Conservation (phyloP, 1,139 yeast species). For the Kodamaea fungicola region DNA sequence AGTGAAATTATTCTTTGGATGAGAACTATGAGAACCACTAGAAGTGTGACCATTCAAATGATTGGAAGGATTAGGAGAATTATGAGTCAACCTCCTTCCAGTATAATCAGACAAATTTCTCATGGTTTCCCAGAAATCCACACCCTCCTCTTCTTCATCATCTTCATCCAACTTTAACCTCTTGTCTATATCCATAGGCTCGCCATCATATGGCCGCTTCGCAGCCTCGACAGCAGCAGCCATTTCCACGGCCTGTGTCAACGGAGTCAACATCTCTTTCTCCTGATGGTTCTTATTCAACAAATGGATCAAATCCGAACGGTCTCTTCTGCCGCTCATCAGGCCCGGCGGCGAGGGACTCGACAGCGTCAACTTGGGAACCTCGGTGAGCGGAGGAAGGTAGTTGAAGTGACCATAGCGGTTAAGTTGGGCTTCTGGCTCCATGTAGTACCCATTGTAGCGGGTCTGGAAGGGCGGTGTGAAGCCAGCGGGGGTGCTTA, state of each 20-base stretch:
- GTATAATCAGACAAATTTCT: conserved; percentile 39
- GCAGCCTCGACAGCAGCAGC: conserved; percentile 36
- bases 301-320: conserved; percentile 39
- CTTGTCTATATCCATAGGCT: conserved; percentile 10
- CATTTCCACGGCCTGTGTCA: conserved; percentile 43
- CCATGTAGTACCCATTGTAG: conserved; percentile 24
- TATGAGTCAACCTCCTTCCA: no score
- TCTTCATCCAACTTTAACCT: conserved; percentile 9
- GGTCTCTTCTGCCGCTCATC: conserved; percentile 13
- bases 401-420: conserved; percentile 71
- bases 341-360: conserved; percentile 34
- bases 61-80: no score
- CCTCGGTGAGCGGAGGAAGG: conserved; percentile 65
- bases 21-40: no score
- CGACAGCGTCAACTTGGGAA: conserved; percentile 66
- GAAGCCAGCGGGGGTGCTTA: background rate
- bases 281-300: conserved; percentile 23
- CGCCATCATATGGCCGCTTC: conserved; percentile 7
- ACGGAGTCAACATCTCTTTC: conserved; percentile 29
- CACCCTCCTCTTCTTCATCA: conserved; percentile 37
- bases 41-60: no score
- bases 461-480: conserved; percentile 2
- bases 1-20: no score
- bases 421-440: conserved; percentile 55
- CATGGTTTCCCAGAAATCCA: conserved; percentile 72